Evolutionary conservation across 768 basidiomycete species (phyloP), one percentile per base, ranked within the genome.

Genomic region (Stropharia rugosoannulata): DNA sequence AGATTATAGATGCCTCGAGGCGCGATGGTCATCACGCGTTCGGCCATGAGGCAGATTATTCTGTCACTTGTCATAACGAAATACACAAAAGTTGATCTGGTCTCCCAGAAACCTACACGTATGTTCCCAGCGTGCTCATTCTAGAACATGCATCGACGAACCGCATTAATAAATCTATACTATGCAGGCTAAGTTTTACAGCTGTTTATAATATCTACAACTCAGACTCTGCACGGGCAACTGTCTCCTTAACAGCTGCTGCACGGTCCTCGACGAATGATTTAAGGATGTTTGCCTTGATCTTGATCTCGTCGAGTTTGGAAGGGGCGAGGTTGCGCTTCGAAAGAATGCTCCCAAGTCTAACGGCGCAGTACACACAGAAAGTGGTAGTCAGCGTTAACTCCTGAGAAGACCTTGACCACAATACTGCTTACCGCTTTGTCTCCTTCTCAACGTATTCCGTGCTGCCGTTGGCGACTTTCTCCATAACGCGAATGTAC

Each of bases 281-380:
- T 13, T 73, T 69, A 46, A 94, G 80, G 63, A 98, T 83, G 75
- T 98, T 98, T 51, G 84, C 80, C 76, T 96, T 98, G 69, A 90
- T 81, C 73, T 92, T 90, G 66, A 98, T 86, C 75, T 98, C 94
- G 67, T 99, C 97, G 41, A 95, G 73, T 74, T 98, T 98, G 40
- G 78, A 72, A 0, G 82, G 78, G 7, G 89, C 78, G 41, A 98
- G 75, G n/a, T 77, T 85, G 47, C 87, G 86, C 71, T 95, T 96
- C 64, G 75, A 72, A 55, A 95, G 79, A 64, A 96, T 90, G 57
- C 82, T 82, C 55, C 77, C 78, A 59, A 94, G 75, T n/a, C 93
- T 93, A 55, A 51, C 25, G 40, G 32, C 41, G 39, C 50, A 16
- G 16, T 38, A 15, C 22, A 40, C 27, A 42, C 38, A 11, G 13